Evolutionary conservation across 139 green algal genomes (phyloP).

Genomic region (Chlamydomonas incerta): DNA sequence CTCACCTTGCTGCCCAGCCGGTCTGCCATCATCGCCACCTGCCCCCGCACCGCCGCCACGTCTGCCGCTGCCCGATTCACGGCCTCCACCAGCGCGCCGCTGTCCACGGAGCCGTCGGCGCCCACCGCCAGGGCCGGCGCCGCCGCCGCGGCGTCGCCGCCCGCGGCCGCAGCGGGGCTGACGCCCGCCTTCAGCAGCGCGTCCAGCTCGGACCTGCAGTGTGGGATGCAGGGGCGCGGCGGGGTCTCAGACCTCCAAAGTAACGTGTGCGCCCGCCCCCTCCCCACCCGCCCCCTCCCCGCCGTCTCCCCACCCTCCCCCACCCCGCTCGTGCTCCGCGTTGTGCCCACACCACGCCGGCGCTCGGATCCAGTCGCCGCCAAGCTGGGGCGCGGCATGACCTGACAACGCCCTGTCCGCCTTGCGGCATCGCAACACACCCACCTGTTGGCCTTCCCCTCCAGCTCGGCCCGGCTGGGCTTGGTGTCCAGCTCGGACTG

Average conservation of each 20-base stretch:
- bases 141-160: background rate
- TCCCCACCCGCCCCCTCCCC: no score
- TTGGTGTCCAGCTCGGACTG: conserved; percentile 38
- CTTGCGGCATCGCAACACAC: no score
- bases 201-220: conserved; percentile 16
- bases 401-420: no score
- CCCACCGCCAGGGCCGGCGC: background rate
- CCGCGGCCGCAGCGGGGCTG: no score
- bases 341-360: no score
- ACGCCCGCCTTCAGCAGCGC: conserved; percentile 5
- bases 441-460: conserved; percentile 26
- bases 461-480: conserved; percentile 27
- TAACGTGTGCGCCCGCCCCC: no score
- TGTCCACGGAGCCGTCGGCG: conserved; percentile 24
- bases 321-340: no score
- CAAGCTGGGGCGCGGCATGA: no score
- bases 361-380: no score
- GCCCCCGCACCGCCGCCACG: conserved; percentile 15
- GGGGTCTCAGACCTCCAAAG: no score
- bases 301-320: no score
- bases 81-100: conserved; percentile 4
- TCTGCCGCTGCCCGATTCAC: conserved; percentile 26
- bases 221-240: no score
- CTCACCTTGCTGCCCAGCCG: conserved; percentile 28
- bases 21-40: conserved; percentile 21